Conservation (phyloP, 495 filamentous ascomycete genomes). For the Wilcoxina mikolae region DNA sequence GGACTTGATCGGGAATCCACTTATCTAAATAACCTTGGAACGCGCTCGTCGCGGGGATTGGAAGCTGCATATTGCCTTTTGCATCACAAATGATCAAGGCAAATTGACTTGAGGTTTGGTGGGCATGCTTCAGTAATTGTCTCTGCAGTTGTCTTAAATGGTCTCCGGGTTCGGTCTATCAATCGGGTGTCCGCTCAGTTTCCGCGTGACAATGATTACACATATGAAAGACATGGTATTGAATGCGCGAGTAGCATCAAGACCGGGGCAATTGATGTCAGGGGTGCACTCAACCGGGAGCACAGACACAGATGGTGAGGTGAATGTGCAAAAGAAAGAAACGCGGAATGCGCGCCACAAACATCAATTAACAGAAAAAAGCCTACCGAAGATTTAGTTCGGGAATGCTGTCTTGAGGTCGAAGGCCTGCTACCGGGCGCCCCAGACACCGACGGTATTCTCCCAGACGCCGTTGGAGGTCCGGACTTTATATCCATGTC, state of each 20-base stretch:
- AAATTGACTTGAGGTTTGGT: constrained; percentile 22
- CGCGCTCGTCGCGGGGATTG: constrained; percentile 12
- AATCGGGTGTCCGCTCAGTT: background rate
- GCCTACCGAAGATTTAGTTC: constrained; percentile 2
- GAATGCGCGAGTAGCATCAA: background rate
- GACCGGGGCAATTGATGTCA: background rate
- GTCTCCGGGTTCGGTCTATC: constrained; percentile 9
- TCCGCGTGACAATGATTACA: background rate
- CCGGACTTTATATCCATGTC: background rate
- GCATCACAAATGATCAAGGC: constrained; percentile 26
- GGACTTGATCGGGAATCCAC: constrained; percentile 20
- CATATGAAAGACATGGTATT: background rate
- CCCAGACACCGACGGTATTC: background rate
- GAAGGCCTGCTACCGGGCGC: background rate
- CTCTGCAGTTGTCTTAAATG: constrained; percentile 19
- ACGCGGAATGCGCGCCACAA: background rate
- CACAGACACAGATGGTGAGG: background rate
- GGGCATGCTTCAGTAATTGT: constrained; percentile 12
- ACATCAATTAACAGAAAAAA: constrained; percentile 1
- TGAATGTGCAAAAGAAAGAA: background rate
- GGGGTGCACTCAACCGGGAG: background rate
- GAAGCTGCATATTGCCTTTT: constrained; percentile 10
- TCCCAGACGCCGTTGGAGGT: background rate
- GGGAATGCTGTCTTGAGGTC: background rate
- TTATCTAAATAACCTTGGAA: constrained; percentile 18